Conservation (phyloP, 2,329 filamentous ascomycete genomes). For the Nothophaeocryptopus gaeumannii region DNA sequence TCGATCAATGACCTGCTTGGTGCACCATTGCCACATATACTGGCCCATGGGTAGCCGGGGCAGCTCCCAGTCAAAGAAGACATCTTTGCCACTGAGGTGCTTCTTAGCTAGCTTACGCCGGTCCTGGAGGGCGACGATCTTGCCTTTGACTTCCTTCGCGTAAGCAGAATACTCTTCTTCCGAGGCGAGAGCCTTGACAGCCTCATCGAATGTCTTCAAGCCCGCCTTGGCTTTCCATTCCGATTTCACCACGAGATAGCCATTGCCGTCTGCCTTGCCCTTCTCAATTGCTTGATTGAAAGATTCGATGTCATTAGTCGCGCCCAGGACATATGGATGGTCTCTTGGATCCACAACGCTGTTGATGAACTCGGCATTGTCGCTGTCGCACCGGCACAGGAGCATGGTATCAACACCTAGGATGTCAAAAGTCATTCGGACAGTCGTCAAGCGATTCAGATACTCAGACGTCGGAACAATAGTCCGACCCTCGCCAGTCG, state of each 20-base stretch:
- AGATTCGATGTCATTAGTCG: constrained; percentile 9
- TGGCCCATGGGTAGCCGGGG: constrained; percentile 8
- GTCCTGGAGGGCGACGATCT: constrained; percentile 6
- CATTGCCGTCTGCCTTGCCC: constrained; percentile 6
- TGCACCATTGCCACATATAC: constrained; percentile 15
- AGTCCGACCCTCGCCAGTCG: constrained; percentile 10
- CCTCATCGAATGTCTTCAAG: constrained; percentile 10
- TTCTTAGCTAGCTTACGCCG: constrained; percentile 3
- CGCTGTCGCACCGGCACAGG: constrained; percentile 13
- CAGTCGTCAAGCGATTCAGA: constrained; percentile 10
- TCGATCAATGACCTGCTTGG: constrained; percentile 12
- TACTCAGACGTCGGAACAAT: constrained; percentile 13
- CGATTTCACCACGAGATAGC: constrained; percentile 10
- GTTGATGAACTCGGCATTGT: constrained; percentile 17
- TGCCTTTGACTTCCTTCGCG: background rate
- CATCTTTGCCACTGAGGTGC: constrained; percentile 3
- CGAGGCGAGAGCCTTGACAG: background rate
- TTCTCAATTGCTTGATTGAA: constrained; percentile 10
- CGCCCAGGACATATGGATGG: constrained; percentile 11
- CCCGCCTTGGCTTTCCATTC: constrained; percentile 11
- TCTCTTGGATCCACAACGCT: constrained; percentile 13
- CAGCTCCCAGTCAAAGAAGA: constrained; percentile 11
- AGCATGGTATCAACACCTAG: constrained; percentile 12
- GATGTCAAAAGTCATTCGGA: constrained; percentile 13
- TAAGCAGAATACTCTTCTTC: constrained; percentile 4